Evolutionary conservation across 768 basidiomycete species (phyloP).

Genomic region (Holtermannia corniformis): DNA sequence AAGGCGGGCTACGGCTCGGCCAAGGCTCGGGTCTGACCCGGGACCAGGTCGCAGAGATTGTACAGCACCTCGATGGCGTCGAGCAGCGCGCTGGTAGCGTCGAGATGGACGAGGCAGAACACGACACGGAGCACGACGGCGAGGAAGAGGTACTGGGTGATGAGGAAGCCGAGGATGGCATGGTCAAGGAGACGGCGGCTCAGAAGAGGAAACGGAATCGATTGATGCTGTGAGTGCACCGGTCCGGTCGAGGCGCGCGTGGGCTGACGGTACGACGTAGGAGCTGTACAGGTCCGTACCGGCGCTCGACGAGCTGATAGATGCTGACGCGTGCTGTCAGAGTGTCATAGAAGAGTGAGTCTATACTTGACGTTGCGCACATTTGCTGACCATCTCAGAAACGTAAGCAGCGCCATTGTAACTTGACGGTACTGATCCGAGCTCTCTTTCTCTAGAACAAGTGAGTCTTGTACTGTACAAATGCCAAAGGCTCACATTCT

Average conservation of each 20-base stretch:
- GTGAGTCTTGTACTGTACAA: constrained; percentile 11
- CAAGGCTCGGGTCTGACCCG: constrained; percentile 5
- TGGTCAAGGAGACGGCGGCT: constrained; percentile 13
- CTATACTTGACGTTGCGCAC: neutral
- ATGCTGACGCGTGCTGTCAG: constrained; percentile 1
- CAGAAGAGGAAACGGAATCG: constrained; percentile 31
- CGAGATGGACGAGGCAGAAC: neutral
- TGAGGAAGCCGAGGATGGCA: constrained; percentile 2
- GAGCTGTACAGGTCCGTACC: constrained; percentile 31
- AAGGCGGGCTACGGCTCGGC: neutral
- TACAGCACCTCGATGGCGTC: constrained; percentile 6
- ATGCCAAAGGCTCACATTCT: constrained; percentile 3
- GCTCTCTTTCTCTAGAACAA: constrained; percentile 21
- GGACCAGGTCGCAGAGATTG: constrained; percentile 20
- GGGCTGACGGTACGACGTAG: constrained; percentile 1
- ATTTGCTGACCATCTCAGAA: constrained; percentile 15
- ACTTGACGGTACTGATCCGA: neutral
- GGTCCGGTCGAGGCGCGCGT: neutral
- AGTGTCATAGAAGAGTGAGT: constrained; percentile 38
- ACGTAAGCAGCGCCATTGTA: constrained; percentile 12
- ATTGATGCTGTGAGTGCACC: constrained; percentile 23
- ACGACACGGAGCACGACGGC: constrained; percentile 1
- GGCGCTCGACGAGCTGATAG: neutral
- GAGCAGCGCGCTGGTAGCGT: neutral
- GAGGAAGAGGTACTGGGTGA: constrained; percentile 7